phyloP scores from a whole-genome alignment of 208 protist genomes.

The Acanthamoeba healyi region DNA sequence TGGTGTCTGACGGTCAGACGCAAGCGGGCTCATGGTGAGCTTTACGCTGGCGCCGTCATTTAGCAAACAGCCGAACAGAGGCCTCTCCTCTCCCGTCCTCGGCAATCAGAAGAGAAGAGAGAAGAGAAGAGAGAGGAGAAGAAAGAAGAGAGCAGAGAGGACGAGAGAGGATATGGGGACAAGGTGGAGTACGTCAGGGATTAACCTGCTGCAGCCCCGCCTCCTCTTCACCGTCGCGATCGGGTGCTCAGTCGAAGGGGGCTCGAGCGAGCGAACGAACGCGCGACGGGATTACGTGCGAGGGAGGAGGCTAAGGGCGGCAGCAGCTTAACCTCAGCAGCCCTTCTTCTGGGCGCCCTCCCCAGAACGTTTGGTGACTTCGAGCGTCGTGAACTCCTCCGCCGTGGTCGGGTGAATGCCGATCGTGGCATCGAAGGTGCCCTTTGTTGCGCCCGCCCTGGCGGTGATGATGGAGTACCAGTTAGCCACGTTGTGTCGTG shows the following conservation, averaged over 20 bases:
- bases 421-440: slow-evolving; percentile 95
- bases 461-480: not conserved
- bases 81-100: not conserved
- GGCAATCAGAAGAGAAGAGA: no score
- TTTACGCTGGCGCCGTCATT: slow-evolving; percentile 43
- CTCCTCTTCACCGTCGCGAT: not conserved
- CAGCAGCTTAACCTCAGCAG: slow-evolving; percentile 85
- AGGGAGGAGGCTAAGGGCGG: slow-evolving; percentile 5
- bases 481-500: not conserved
- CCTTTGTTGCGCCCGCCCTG: slow-evolving; percentile 95
- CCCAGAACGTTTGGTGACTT: slow-evolving; percentile 81
- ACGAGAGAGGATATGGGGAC: not conserved
- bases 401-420: slow-evolving; percentile 97
- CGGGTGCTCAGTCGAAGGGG: not conserved
- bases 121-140: not conserved
- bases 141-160: not conserved
- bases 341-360: slow-evolving; percentile 71
- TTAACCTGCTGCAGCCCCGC: slow-evolving; percentile 58
- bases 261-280: not conserved
- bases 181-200: not conserved
- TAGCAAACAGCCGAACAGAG: not conserved
- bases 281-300: not conserved
- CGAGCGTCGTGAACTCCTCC: slow-evolving; percentile 95
- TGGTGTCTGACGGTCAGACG: not conserved
- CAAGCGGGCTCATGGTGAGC: not conserved